phyloP scores from a whole-genome alignment of 139 green algal genomes.

The Chlorella sorokiniana region DNA sequence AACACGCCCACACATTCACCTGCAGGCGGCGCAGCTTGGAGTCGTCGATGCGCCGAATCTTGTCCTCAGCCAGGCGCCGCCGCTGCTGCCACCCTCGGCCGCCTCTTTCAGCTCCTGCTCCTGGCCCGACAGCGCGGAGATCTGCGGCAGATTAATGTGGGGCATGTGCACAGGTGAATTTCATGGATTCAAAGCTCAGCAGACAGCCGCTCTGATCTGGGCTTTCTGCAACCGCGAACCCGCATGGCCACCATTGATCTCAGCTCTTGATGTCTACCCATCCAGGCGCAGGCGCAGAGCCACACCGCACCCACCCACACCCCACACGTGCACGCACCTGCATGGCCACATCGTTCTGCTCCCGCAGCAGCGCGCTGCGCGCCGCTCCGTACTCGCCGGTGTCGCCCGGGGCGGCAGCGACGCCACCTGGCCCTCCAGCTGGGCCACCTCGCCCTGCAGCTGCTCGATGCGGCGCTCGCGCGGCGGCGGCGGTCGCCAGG shows the following conservation, averaged over 20 bases:
- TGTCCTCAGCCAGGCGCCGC: neutral
- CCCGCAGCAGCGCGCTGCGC: neutral
- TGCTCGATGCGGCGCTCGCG: slow-evolving; percentile 31
- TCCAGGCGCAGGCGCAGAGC: neutral
- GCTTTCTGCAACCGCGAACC: no score
- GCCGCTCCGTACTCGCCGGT: neutral
- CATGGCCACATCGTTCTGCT: neutral
- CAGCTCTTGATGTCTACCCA: neutral
- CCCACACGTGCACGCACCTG: neutral
- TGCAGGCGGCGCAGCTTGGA: slow-evolving; percentile 42
- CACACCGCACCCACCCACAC: neutral
- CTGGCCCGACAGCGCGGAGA: neutral
- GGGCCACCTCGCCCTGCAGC: neutral
- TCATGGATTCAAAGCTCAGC: no score
- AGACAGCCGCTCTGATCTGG: no score
- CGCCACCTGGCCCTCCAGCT: neutral
- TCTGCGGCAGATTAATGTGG: neutral
- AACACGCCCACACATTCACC: neutral
- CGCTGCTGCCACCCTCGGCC: slow-evolving; percentile 6
- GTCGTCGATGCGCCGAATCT: slow-evolving; percentile 46
- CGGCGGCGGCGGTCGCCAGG: slow-evolving; percentile 21
- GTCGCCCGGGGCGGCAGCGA: slow-evolving; percentile 10
- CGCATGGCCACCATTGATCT: no score
- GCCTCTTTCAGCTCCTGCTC: slow-evolving; percentile 18
- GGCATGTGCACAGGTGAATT: no score